A percentile compares a stretch with the other conserved stretches of the same genome.
Conservation (phyloP, 139 green algal species). For the Pleodorina starrii region DNA sequence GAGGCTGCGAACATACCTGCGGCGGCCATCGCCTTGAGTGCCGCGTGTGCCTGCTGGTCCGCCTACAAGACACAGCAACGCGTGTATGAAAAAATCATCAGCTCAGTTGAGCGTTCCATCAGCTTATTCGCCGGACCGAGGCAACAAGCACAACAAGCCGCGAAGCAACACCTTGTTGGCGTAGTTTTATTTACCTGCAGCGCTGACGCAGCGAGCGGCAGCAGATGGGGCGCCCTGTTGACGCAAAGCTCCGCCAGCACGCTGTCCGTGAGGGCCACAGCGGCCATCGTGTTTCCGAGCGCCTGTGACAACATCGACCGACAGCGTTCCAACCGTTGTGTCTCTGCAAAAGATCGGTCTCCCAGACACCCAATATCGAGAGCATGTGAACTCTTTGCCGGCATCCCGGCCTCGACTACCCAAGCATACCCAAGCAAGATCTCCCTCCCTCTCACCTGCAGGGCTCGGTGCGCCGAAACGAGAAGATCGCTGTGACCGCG, state of each 20-base stretch:
- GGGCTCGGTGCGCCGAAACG: constrained; percentile 8
- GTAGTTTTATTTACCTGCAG: constrained; percentile 21
- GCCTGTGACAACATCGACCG: constrained; percentile 8
- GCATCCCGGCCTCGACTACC: too few species aligned
- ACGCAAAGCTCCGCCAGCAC: constrained; percentile 34
- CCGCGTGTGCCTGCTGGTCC: constrained; percentile 4
- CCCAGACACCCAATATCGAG: too few species aligned
- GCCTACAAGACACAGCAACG: constrained; percentile 13
- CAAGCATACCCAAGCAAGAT: too few species aligned
- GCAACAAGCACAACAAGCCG: too few species aligned
- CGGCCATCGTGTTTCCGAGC: constrained; percentile 22
- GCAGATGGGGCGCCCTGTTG: constrained; percentile 12
- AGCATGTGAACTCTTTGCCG: too few species aligned
- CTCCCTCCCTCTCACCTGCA: constrained; percentile 41
- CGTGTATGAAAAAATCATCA: too few species aligned
- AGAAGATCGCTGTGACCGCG: constrained; percentile 34
- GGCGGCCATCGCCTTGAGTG: background rate
- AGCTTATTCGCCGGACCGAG: too few species aligned
- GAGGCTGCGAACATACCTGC: too few species aligned
- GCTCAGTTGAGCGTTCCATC: too few species aligned
- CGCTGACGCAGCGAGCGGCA: constrained; percentile 20
- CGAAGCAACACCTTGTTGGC: too few species aligned
- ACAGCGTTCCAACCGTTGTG: too few species aligned
- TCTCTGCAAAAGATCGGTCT: too few species aligned
- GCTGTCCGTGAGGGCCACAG: constrained; percentile 22